Percentiles rank a stretch among this genome's conserved stretches.
phyloP scores from a whole-genome alignment of 169 alveolate genomes.

The Plasmodium yoelii region DNA sequence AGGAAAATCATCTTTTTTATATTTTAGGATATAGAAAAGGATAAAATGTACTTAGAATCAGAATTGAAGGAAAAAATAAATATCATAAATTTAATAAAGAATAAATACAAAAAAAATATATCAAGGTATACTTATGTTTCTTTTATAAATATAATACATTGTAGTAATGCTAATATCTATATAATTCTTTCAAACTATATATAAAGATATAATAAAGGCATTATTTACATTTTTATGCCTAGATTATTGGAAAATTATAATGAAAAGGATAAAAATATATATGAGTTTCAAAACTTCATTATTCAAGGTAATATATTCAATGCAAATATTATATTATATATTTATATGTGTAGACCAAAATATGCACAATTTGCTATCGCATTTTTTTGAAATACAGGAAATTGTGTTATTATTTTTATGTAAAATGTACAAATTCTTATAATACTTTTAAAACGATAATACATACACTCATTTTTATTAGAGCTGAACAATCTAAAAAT shows the following conservation, averaged over 20 bases:
- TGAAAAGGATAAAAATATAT: constrained; percentile 62
- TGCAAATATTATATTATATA: neutral
- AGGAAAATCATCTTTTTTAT: neutral
- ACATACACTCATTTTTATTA: no score
- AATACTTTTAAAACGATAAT: no score
- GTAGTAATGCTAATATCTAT: neutral
- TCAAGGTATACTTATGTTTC: constrained; percentile 11
- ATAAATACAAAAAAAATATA: constrained; percentile 61
- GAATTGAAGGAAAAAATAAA: constrained; percentile 42
- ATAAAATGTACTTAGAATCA: constrained; percentile 33
- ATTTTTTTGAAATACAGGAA: no score
- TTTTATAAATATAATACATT: neutral
- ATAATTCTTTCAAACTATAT: neutral
- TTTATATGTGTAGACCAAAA: neutral
- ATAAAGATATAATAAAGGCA: no score
- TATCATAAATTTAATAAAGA: constrained; percentile 45
- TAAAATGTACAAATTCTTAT: no score
- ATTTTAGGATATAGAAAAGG: constrained; percentile 25
- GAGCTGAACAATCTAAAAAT: constrained; percentile 48
- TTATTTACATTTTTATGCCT: constrained; percentile 5
- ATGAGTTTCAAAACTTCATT: constrained; percentile 48
- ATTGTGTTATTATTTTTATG: no score
- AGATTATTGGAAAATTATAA: constrained; percentile 51
- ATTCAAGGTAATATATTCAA: constrained; percentile 17
- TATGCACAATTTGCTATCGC: neutral